Conservation (phyloP, 805 yeast species). For the Hanseniaspora clermontiae region DNA sequence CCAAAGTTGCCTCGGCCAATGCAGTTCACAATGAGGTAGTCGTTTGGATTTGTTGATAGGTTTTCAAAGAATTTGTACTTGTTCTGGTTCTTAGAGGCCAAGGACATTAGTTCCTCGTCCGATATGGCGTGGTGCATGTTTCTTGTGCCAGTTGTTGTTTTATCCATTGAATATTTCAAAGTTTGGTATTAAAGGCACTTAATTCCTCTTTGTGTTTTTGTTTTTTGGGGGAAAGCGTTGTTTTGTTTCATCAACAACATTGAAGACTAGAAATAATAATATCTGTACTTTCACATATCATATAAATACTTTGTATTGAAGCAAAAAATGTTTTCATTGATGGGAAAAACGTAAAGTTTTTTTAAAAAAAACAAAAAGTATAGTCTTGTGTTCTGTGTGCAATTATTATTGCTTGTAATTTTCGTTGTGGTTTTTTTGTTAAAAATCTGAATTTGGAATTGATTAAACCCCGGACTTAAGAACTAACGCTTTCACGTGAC, state of each 20-base stretch:
- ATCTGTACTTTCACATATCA: too few species aligned
- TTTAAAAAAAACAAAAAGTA: too few species aligned
- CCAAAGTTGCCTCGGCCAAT: slow-evolving; percentile 82
- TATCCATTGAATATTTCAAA: too few species aligned
- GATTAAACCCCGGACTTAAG: neutral
- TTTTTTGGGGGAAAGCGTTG: too few species aligned
- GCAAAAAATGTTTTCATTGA: too few species aligned
- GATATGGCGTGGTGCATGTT: neutral
- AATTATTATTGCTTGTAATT: neutral
- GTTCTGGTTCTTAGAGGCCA: slow-evolving; percentile 1
- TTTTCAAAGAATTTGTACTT: slow-evolving; percentile 4
- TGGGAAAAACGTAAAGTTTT: too few species aligned
- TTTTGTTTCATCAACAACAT: too few species aligned
- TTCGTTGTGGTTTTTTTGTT: neutral
- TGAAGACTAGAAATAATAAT: too few species aligned
- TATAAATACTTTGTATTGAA: too few species aligned
- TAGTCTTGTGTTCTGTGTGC: neutral
- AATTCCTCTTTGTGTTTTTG: too few species aligned
- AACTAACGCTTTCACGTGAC: too few species aligned
- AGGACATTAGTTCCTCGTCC: neutral
- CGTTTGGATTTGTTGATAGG: slow-evolving; percentile 5
- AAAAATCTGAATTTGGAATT: neutral
- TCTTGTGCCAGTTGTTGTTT: neutral
- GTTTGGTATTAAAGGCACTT: too few species aligned
- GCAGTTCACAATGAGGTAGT: slow-evolving; percentile 37